These are phyloP conservation scores for Polytrichum commune DNA, from an alignment of 225 moss, liverwort and hornwort genomes.

Conservation along the genomic window DNA sequence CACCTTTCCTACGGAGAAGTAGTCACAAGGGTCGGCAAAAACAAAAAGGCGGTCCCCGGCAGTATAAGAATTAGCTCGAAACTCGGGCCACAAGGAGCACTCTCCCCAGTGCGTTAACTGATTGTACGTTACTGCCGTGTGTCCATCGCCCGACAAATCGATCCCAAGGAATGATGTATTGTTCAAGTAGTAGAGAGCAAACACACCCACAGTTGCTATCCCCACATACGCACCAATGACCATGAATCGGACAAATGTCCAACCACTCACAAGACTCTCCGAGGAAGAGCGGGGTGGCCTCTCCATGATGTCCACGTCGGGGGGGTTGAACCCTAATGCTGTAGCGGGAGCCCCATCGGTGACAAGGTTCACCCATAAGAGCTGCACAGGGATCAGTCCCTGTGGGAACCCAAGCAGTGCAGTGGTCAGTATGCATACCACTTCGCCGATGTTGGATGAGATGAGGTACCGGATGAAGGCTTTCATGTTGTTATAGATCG, in stretches of 20 bases:
- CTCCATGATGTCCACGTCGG: conserved; percentile 56
- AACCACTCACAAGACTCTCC: conserved; percentile 45
- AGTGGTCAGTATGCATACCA: conserved; percentile 48
- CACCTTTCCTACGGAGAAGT: conserved; percentile 51
- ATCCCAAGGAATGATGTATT: conserved; percentile 48
- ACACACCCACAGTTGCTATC: conserved; percentile 54
- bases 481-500: conserved; percentile 73
- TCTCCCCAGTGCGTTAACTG: conserved; percentile 55
- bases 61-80: conserved; percentile 31
- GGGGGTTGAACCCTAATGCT: conserved; percentile 61
- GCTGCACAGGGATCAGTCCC: conserved; percentile 61
- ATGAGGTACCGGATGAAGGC: conserved; percentile 71
- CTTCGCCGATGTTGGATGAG: conserved; percentile 71
- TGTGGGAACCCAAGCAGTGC: conserved; percentile 57
- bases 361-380: conserved; percentile 70
- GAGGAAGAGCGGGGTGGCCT: conserved; percentile 38
- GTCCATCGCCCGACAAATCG: conserved; percentile 44
- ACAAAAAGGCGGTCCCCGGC: conserved; percentile 34
- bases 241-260: conserved; percentile 59
- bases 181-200: conserved; percentile 59
- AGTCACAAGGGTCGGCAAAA: conserved; percentile 50
- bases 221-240: conserved; percentile 45
- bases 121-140: conserved; percentile 43
- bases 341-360: conserved; percentile 70
- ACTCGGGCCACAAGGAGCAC: conserved; percentile 43